Evolutionary conservation across 805 yeast genomes (phyloP).

Genomic region (Lipomyces sp.): DNA sequence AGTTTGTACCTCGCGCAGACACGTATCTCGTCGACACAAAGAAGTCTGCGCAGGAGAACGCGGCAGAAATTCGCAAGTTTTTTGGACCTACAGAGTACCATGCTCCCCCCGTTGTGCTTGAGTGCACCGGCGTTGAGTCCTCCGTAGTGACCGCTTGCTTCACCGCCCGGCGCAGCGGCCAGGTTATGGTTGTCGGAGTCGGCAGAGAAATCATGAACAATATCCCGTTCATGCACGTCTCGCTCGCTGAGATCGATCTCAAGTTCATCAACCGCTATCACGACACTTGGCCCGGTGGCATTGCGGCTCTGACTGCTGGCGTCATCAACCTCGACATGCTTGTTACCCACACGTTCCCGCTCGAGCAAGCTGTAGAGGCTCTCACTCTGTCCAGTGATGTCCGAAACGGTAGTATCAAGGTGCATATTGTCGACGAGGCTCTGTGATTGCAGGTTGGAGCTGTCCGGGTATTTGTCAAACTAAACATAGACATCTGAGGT

Average conservation of each 20-base stretch:
- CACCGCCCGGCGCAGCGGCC: conserved; percentile 47
- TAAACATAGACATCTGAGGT: too few relatives aligned
- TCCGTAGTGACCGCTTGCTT: conserved; percentile 45
- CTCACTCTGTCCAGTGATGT: conserved; percentile 43
- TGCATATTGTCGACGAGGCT: conserved; percentile 45
- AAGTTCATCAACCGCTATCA: conserved; percentile 52
- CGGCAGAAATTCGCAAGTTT: conserved; percentile 1
- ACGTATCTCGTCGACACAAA: conserved; percentile 9
- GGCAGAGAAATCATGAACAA: conserved; percentile 45
- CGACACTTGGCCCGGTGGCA: conserved; percentile 54
- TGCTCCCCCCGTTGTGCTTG: conserved; percentile 34
- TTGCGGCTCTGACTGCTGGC: conserved; percentile 45
- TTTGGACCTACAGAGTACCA: conserved; percentile 13
- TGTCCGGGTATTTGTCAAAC: too few relatives aligned
- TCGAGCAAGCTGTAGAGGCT: conserved; percentile 49
- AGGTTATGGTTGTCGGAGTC: conserved; percentile 49
- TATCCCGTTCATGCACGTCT: conserved; percentile 54
- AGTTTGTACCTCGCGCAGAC: conserved; percentile 11
- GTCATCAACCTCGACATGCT: conserved; percentile 45
- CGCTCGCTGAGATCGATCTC: conserved; percentile 51
- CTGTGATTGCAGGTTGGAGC: too few relatives aligned
- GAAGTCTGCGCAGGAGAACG: conserved; percentile 1
- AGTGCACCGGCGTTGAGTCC: conserved; percentile 53
- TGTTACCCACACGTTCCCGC: conserved; percentile 48
- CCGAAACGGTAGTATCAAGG: conserved; percentile 47